Percentiles rank a stretch among this genome's conserved stretches.
These are phyloP conservation scores for Leccinum aurantiacum DNA, from an alignment of 768 basidiomycete species.

Conservation along the genomic window DNA sequence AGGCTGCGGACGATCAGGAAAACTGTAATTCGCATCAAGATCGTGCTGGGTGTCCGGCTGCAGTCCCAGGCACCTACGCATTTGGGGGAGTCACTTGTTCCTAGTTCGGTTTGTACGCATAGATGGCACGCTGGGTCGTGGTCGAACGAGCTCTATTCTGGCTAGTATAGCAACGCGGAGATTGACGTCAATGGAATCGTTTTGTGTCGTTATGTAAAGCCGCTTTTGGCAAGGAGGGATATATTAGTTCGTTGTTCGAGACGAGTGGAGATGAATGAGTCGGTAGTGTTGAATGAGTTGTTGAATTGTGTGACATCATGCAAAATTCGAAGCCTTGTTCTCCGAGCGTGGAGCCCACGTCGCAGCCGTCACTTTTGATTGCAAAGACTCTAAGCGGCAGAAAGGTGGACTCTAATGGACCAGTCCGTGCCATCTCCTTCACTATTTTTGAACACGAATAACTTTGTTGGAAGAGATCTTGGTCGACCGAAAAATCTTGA, in stretches of 20 bases:
- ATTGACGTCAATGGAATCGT: neutral
- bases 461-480: too few relatives aligned
- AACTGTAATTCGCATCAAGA: slow-evolving; percentile 55
- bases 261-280: neutral
- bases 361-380: too few relatives aligned
- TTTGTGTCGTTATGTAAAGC: neutral
- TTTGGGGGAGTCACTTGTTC: slow-evolving; percentile 42
- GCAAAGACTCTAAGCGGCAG: too few relatives aligned
- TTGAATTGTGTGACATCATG: neutral
- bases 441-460: too few relatives aligned
- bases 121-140: slow-evolving; percentile 17
- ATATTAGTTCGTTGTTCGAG: neutral
- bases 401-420: too few relatives aligned
- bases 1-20: slow-evolving; percentile 39
- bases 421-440: too few relatives aligned
- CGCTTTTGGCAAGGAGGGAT: neutral
- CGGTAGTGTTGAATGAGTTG: neutral
- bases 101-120: slow-evolving; percentile 22
- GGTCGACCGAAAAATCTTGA: too few relatives aligned
- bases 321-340: too few relatives aligned
- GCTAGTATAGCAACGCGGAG: neutral
- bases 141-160: neutral
- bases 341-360: neutral
- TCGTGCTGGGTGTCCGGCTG: slow-evolving; percentile 40
- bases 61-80: slow-evolving; percentile 47